A percentile compares a stretch with the other conserved stretches of the same genome.
Evolutionary conservation across 2,329 filamentous ascomycete species (phyloP).

Genomic region (Apiospora saccharicola): DNA sequence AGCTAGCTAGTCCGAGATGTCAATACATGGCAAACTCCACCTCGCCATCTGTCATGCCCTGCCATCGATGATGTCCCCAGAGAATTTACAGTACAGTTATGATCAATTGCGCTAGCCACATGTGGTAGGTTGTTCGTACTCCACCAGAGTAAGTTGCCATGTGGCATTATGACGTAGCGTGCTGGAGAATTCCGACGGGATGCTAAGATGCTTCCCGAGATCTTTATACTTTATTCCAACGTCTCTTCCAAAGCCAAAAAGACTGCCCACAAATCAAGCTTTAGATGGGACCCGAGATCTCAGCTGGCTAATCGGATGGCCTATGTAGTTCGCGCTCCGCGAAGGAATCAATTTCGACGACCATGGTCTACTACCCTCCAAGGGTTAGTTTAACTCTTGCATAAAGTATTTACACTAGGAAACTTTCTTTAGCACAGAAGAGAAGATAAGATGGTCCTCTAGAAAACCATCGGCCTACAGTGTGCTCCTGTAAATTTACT

Average conservation of each 20-base stretch:
- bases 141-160: not conserved
- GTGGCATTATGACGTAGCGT: not conserved
- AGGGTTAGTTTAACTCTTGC: too few relatives aligned
- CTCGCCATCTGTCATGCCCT: not conserved
- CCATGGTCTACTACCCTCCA: too few relatives aligned
- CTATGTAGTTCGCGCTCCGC: too few relatives aligned
- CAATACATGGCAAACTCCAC: not conserved
- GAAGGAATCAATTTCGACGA: not conserved
- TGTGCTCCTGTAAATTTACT: too few relatives aligned
- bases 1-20: not conserved
- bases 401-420: too few relatives aligned
- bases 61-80: not conserved
- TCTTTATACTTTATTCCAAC: not conserved
- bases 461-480: too few relatives aligned
- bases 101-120: not conserved
- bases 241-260: not conserved
- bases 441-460: too few relatives aligned
- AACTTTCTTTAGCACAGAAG: too few relatives aligned
- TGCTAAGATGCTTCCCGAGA: not conserved
- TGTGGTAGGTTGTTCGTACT: not conserved
- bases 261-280: not conserved
- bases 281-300: not conserved
- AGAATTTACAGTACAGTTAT: not conserved
- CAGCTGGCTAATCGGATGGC: too few relatives aligned
- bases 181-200: not conserved